Base-by-base conservation (phyloP, 1,139 yeast species). In the Taphrina confusa region DNA sequence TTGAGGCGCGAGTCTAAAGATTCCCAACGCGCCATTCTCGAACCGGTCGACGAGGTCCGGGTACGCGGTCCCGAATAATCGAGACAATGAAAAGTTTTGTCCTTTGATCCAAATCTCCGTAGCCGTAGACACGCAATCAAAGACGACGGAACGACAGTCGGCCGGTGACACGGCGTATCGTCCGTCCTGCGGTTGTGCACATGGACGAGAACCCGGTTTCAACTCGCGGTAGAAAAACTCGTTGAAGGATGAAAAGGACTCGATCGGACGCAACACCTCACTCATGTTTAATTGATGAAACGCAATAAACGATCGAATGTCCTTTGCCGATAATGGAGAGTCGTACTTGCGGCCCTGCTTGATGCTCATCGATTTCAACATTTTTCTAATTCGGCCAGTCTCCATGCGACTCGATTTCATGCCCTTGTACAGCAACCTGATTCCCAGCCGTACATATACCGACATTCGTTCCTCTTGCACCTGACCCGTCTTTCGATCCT, bases 1-100 rank as follows among this genome's bases (percentile, higher is more conserved):
- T 71, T 92, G 98, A 0, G 98, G 98, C 0, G 98, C 97, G 51
- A 92, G 75, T 62, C 98, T 75, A 72, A 91, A 91, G 3, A 91
- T 81, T 0, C 87, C 92, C 57, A 91, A 72, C 0, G 88, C 75
- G 49, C 91, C 84, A 36, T 80, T 74, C 50, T 79, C 78, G 65
- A 76, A 80, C 1, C 77, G 71, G 9, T 75, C 73, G 22, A 80
- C 84, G 27, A 78, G 69, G 16, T 76, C 76, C 39, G 80, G 76
- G 65, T 81, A 81, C 54, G 81, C 80, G 4, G 80, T 82, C 55
- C 82, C 85, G 67, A 82, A 79, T 39, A 92, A 74, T 66, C 87
- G 82, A 3, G 78, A 74, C 18, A 91, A 71, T 0, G 91, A 81
- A 71, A 92, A 92, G 55, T 82, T 83, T 16, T 82, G 76, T 16